phyloP scores from a whole-genome alignment of 768 basidiomycete genomes.

The Clavulina sp. region DNA sequence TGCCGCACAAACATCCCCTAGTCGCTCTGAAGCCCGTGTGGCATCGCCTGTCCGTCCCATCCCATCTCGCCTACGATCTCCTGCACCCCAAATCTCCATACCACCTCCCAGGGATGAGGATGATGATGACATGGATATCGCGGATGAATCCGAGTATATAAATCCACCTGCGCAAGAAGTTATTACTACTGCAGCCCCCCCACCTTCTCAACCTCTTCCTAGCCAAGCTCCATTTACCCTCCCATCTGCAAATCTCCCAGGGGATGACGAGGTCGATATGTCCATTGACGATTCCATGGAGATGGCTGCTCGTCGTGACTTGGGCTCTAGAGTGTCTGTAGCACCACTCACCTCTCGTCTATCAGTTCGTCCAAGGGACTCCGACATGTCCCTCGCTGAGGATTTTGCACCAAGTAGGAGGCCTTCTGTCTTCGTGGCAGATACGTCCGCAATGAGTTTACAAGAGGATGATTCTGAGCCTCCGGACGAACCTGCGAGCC shows the following conservation, averaged over 20 bases:
- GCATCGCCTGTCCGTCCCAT: background rate
- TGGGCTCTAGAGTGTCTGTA: no score
- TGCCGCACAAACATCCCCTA: no score
- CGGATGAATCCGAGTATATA: background rate
- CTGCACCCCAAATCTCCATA: background rate
- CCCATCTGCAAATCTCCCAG: background rate
- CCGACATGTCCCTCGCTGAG: background rate
- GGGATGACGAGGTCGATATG: background rate
- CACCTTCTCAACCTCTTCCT: background rate
- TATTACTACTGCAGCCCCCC: background rate
- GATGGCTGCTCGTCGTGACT: background rate
- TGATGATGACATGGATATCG: constrained; percentile 1
- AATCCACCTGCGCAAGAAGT: background rate
- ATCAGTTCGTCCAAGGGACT: no score
- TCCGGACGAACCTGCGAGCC: background rate
- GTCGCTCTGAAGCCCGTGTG: background rate
- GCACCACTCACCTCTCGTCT: no score
- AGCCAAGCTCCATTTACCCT: background rate
- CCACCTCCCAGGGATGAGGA: background rate
- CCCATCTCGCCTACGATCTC: background rate
- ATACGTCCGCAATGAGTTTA: background rate
- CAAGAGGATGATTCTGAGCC: background rate
- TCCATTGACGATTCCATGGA: background rate
- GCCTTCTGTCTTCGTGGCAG: background rate
- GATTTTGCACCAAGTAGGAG: background rate